Percentiles rank a stretch among this genome's conserved stretches.
These are phyloP conservation scores for Picochlorum sp. DNA, from an alignment of 139 green algal genomes.

Conservation along the genomic window DNA sequence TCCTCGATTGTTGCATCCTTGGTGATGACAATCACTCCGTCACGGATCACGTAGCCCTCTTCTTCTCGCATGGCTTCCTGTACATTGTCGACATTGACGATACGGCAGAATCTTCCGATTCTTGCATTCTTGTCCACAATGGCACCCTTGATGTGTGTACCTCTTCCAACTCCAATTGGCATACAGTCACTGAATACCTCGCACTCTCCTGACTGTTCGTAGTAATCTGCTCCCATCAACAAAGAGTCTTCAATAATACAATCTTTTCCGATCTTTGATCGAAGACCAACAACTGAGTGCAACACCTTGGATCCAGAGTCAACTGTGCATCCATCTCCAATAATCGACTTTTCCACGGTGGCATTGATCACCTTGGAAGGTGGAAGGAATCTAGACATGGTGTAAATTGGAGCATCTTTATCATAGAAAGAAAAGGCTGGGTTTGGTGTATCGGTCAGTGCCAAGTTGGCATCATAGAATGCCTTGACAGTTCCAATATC, in stretches of 20 bases:
- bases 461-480: slow-evolving; percentile 96
- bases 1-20: slow-evolving; percentile 86
- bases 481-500: slow-evolving; percentile 92
- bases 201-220: slow-evolving; percentile 76
- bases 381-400: slow-evolving; percentile 70
- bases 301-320: slow-evolving; percentile 59
- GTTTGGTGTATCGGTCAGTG: slow-evolving; percentile 69
- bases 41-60: slow-evolving; percentile 90
- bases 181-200: slow-evolving; percentile 66
- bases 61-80: slow-evolving; percentile 78
- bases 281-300: slow-evolving; percentile 88
- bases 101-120: slow-evolving; percentile 56
- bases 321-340: slow-evolving; percentile 75
- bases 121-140: slow-evolving; percentile 98
- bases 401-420: slow-evolving; percentile 76
- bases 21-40: slow-evolving; percentile 91
- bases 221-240: slow-evolving; percentile 95
- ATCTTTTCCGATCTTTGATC: slow-evolving; percentile 65
- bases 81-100: slow-evolving; percentile 69
- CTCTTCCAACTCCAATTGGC: slow-evolving; percentile 86
- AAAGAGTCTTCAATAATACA: slow-evolving; percentile 63
- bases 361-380: slow-evolving; percentile 62
- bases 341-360: slow-evolving; percentile 40
- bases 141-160: slow-evolving; percentile 71
- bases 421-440: slow-evolving; percentile 82